phyloP scores from a whole-genome alignment of 2,329 filamentous ascomycete species.

The Myriosclerotinia scirpicola region DNA sequence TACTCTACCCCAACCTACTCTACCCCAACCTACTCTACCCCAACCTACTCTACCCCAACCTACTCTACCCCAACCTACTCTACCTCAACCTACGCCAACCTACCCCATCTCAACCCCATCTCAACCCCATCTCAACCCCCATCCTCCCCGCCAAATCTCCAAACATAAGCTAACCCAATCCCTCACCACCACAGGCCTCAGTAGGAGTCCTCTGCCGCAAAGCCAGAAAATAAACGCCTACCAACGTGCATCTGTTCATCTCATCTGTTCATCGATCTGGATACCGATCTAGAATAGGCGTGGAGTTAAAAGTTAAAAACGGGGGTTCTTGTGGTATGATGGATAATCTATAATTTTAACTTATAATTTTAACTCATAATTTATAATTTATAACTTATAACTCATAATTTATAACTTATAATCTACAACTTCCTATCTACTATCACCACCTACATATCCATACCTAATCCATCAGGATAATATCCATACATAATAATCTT shows the following conservation, averaged over 20 bases:
- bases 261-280: not conserved
- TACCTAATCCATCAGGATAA: no score
- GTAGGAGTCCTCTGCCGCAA: constrained; percentile 7
- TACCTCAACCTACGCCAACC: no score
- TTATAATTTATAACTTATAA: not conserved
- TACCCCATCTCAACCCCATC: no score
- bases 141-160: not conserved
- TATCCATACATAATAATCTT: no score
- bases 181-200: not conserved
- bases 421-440: not conserved
- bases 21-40: no score
- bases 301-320: no score
- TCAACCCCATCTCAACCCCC: no score
- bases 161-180: not conserved
- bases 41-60: no score
- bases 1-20: no score
- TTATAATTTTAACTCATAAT: not conserved
- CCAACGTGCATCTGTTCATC: not conserved
- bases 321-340: no score
- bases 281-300: not conserved
- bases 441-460: no score
- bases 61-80: no score
- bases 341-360: not conserved
- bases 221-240: not conserved
- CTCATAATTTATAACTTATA: not conserved